Evolutionary conservation across 1,139 yeast genomes (phyloP), one percentile per base, ranked within the genome.

Genomic region (Geotrichum histeridarum): DNA sequence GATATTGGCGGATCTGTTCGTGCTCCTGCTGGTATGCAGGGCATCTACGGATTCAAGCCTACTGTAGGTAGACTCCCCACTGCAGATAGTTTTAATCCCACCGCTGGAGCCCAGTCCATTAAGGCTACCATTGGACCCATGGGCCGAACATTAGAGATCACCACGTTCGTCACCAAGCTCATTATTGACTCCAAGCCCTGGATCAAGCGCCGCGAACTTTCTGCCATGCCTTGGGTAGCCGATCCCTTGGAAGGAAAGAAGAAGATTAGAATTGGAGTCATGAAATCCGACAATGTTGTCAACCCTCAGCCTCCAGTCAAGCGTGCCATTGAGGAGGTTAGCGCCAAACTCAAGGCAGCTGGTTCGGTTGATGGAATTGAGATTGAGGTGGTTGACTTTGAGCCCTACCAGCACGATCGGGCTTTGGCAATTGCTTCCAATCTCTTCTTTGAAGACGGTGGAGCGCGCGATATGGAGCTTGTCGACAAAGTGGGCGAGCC

Each of bases 1-100:
- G 94, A 86, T 68, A 84, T 86, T 61, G 94, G 93, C 57, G 94
- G 93, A 0, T 81, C 87, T 1, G 82, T 86, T 60, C 77, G 93
- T 65, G 82, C 78, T 7, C 94, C 93, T 1, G 86, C 91, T 35
- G 89, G 88, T 0, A 84, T 76, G 65, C 77, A 83, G 48, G 89
- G 89, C 27, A 14, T 79, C 57, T 80, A 74, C 66, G 93, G 90
- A 15, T 73, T 85, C 58, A 79, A 87, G 69, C 91, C 91, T 43
- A 75, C 88, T 7, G 73, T 84, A 4, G 80, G 81, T 66, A 76
- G 91, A 71, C 59, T 31, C 36, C 54, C 51, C 22, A 33, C 31
- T 45, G 41, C 50, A n/a, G 63, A 61, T 8, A 43, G 77, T 78
- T 30, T 69, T 77, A 54, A 81, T 45, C 80, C 84, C 0, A 72